Evolutionary conservation across 2,329 filamentous ascomycete species (phyloP).

Genomic region (Kalaharituber pfeilii): DNA sequence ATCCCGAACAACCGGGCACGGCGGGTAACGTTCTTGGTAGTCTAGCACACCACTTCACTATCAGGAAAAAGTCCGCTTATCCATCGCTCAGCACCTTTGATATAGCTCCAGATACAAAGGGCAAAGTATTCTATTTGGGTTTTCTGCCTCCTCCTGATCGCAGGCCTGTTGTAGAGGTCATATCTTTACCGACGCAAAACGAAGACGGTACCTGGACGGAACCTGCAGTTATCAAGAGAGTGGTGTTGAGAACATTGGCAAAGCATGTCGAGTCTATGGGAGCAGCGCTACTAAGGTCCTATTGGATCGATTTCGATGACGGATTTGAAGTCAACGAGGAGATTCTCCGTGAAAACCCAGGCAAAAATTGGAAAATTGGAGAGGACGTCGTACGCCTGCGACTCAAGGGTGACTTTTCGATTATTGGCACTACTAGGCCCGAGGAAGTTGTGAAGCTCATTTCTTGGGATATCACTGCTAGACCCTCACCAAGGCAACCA

Average conservation of each 20-base stretch:
- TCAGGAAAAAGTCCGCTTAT: slow-evolving; percentile 15
- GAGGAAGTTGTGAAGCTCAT: slow-evolving; percentile 11
- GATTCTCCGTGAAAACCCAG: neutral
- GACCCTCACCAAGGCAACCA: slow-evolving; percentile 13
- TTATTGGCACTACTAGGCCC: slow-evolving; percentile 9
- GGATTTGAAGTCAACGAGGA: slow-evolving; percentile 9
- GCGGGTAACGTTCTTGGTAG: neutral
- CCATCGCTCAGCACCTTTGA: slow-evolving; percentile 12
- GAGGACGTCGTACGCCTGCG: slow-evolving; percentile 14
- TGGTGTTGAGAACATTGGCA: slow-evolving; percentile 12
- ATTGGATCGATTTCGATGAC: slow-evolving; percentile 14
- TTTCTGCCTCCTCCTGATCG: slow-evolving; percentile 13
- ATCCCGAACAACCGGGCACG: neutral
- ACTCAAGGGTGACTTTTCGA: slow-evolving; percentile 14
- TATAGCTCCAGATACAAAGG: slow-evolving; percentile 13
- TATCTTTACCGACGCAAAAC: slow-evolving; percentile 8
- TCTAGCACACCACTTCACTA: slow-evolving; percentile 13
- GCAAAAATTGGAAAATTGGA: slow-evolving; percentile 2
- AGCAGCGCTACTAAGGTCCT: slow-evolving; percentile 9
- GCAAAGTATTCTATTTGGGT: slow-evolving; percentile 15
- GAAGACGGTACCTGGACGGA: slow-evolving; percentile 11
- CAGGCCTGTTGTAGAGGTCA: slow-evolving; percentile 16
- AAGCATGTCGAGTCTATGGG: slow-evolving; percentile 6
- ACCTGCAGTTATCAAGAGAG: slow-evolving; percentile 15
- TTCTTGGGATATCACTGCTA: slow-evolving; percentile 15